Conservation (phyloP, 306 rosid species). For the Lupinus albus region DNA sequence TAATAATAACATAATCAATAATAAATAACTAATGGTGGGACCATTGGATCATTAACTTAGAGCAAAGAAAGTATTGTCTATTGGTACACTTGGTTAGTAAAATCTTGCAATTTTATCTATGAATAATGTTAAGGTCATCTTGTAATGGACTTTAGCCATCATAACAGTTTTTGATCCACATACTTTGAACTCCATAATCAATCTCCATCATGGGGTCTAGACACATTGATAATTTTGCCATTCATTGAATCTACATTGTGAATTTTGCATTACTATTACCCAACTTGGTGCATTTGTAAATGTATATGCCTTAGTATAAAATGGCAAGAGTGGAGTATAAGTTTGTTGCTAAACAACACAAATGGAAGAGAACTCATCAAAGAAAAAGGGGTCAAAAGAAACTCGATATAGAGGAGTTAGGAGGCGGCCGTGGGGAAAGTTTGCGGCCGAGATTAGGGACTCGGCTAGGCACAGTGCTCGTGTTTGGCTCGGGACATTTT, state of each 20-base stretch:
- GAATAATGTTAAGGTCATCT: conserved; percentile 37
- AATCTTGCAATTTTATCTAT: background rate
- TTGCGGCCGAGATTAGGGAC: conserved; percentile 43
- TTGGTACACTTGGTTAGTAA: background rate
- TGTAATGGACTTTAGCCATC: conserved; percentile 36
- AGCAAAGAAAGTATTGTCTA: background rate
- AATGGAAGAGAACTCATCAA: conserved; percentile 37
- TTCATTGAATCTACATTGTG: conserved; percentile 43
- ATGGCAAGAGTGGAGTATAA: background rate
- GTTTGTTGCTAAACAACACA: background rate
- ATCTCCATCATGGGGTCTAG: conserved; percentile 42
- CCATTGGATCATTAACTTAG: background rate
- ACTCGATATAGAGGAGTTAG: conserved; percentile 39
- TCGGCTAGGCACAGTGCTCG: conserved; percentile 35
- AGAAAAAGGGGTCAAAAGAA: conserved; percentile 28
- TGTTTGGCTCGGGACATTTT: conserved; percentile 68
- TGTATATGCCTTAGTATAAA: conserved; percentile 23
- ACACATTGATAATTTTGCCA: conserved; percentile 10
- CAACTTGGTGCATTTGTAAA: background rate
- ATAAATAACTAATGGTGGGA: background rate
- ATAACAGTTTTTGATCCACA: conserved; percentile 33
- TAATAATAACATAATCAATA: background rate
- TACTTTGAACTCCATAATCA: conserved; percentile 42
- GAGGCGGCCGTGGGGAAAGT: conserved; percentile 48
- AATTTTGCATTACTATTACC: background rate